Evolutionary conservation across 768 basidiomycete genomes (phyloP), one percentile per base, ranked within the genome.

Genomic region (Suillus clintonianus): DNA sequence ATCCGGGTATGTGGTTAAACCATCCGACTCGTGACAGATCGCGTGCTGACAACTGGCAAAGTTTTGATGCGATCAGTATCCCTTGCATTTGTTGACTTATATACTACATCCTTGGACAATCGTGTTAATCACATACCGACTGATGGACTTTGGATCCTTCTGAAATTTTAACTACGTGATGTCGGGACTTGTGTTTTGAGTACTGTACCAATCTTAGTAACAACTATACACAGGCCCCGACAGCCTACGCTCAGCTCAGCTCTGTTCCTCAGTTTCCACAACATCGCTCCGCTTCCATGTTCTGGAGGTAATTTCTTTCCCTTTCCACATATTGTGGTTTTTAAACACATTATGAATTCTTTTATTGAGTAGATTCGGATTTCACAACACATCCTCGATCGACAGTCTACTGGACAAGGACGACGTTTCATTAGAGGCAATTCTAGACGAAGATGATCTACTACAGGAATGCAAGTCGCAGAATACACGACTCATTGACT

Each of bases 381-480:
- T 94, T 80, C 88, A 91, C 77, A 91, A 92, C 83, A 89, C 88
- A 61, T 94, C 92, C 61, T 83, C 89, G 64, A 94, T 97, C 77
- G 95, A 97, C 85, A 86, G 86, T 71, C 85, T 97, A 64, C 86
- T 97, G 65, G 90, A 94, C 83, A 90, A 93, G 80, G 93, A 95
- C 69, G 91, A 94, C 71, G 89, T 94, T 67, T 85, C 89, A 56
- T 86, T 99, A 47, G 95, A 97, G 75, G 89, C 92, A 47, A 89
- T 99, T 64, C 83, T 99, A 61, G 94, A 95, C 78, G 94, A 97
- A 78, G 90, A 94, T 72, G 95, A 98, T 74, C 82, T 99, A 51
- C 80, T 99, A 61, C 92, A 93, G 77, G 97, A 99, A 77, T 94
- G 95, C 85, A 98, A 98, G 78, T 84, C 90, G 1, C 92, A 97